Conservation (phyloP, 345 rosid species). For the Camelina neglecta region DNA sequence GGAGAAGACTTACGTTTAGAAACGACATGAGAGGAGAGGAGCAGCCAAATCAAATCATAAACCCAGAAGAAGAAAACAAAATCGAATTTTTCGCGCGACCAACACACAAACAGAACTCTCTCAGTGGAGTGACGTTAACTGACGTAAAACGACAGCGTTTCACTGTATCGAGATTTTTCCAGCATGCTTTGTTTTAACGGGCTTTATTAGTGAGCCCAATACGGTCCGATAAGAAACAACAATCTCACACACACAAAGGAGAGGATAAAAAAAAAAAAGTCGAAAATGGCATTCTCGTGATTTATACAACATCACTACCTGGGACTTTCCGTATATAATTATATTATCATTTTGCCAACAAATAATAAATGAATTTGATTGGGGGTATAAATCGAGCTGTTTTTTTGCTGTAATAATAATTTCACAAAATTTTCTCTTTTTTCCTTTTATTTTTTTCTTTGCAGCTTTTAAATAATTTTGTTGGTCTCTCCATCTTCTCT, state of each 20-base stretch:
- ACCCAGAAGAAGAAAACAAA: neutral
- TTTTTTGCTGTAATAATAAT: conserved; percentile 35
- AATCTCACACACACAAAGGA: neutral
- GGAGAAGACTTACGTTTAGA: conserved; percentile 13
- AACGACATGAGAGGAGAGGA: conserved; percentile 22
- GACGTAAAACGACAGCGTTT: neutral
- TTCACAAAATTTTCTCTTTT: neutral
- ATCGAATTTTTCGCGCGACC: neutral
- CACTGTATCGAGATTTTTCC: neutral
- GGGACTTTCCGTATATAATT: conserved; percentile 30
- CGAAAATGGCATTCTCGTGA: conserved; percentile 40
- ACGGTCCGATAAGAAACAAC: too few relatives aligned
- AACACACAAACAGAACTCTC: neutral
- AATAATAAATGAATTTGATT: neutral
- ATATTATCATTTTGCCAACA: conserved; percentile 19
- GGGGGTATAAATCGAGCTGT: conserved; percentile 34
- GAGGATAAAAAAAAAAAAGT: neutral
- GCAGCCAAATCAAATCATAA: conserved; percentile 1
- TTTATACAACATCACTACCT: neutral
- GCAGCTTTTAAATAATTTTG: neutral
- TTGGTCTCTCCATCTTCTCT: conserved; percentile 24
- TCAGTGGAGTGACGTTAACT: neutral
- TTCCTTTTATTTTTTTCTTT: neutral
- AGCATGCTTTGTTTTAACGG: neutral
- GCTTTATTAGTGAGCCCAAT: conserved; percentile 19